Conservation (phyloP, 768 basidiomycete species). For the Podaxis sp. region DNA sequence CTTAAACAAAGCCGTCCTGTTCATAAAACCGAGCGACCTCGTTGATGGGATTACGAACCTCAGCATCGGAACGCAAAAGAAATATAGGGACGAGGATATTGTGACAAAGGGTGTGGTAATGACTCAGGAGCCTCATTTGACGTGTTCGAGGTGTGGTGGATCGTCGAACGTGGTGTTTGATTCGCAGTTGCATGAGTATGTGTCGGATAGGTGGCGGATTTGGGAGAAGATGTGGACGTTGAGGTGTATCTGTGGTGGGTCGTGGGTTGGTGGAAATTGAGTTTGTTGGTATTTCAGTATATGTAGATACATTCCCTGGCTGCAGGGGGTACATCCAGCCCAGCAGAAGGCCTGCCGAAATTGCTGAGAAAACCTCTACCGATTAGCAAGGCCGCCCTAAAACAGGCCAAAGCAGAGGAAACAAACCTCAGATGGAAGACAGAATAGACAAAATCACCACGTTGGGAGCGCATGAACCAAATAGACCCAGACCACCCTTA, state of each 20-base stretch:
- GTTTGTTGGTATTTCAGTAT: not conserved
- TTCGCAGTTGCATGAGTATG: slow-evolving; percentile 21
- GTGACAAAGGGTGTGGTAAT: slow-evolving; percentile 58
- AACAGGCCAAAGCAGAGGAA: too few species aligned
- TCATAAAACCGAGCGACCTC: slow-evolving; percentile 72
- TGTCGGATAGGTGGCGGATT: slow-evolving; percentile 46
- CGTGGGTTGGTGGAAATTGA: slow-evolving; percentile 38
- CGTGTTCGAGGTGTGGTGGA: slow-evolving; percentile 66
- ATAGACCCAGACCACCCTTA: too few species aligned
- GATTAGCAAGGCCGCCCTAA: too few species aligned
- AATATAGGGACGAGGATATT: slow-evolving; percentile 52
- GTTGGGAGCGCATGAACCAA: too few species aligned
- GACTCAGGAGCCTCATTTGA: slow-evolving; percentile 33
- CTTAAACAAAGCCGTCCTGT: slow-evolving; percentile 66
- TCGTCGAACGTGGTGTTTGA: slow-evolving; percentile 44
- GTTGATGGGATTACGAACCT: slow-evolving; percentile 56
- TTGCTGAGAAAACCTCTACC: too few species aligned
- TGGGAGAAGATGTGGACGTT: slow-evolving; percentile 65
- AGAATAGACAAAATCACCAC: too few species aligned
- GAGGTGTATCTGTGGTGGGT: slow-evolving; percentile 71
- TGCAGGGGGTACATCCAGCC: too few species aligned
- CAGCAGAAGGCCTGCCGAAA: too few species aligned
- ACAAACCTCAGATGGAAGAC: too few species aligned
- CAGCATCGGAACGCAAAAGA: slow-evolving; percentile 30
- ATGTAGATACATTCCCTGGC: not conserved